phyloP scores from a whole-genome alignment of 345 rosid species.

The Rhodamnia rubescens region DNA sequence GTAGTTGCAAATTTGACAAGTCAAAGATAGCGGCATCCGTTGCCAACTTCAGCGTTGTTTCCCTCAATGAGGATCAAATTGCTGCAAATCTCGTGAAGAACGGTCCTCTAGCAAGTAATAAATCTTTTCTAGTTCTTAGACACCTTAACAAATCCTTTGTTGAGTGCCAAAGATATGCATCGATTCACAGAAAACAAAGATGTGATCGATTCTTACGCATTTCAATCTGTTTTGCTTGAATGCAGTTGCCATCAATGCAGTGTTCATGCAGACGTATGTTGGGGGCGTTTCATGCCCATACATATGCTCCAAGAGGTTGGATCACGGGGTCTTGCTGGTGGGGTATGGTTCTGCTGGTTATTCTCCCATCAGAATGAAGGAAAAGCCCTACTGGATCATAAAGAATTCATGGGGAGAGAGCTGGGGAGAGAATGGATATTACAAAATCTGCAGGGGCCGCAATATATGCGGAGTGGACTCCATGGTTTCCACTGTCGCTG shows the following conservation, averaged over 20 bases:
- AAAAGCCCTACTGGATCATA: conserved; percentile 89
- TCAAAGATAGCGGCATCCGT: conserved; percentile 69
- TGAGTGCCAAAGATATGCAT: not conserved
- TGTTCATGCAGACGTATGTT: conserved; percentile 88
- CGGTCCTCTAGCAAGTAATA: conserved; percentile 84
- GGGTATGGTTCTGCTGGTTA: conserved; percentile 84
- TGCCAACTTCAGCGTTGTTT: conserved; percentile 84
- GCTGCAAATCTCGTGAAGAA: conserved; percentile 86
- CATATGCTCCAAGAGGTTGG: conserved; percentile 69
- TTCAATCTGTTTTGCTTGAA: not conserved
- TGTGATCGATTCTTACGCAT: not conserved
- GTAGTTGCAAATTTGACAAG: conserved; percentile 74
- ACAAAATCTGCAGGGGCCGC: conserved; percentile 87
- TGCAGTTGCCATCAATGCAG: conserved; percentile 88
- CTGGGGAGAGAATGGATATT: conserved; percentile 92
- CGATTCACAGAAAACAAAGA: not conserved
- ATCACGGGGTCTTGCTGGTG: conserved; percentile 83
- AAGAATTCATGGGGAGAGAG: conserved; percentile 94
- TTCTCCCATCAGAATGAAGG: conserved; percentile 76
- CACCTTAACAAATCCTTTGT: not conserved
- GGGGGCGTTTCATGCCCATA: conserved; percentile 95
- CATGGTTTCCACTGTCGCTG: conserved; percentile 78
- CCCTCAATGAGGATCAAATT: conserved; percentile 83
- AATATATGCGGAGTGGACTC: conserved; percentile 91
- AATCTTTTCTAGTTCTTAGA: not conserved